phyloP scores from a whole-genome alignment of 805 yeast genomes.

The Komagataella populi region DNA sequence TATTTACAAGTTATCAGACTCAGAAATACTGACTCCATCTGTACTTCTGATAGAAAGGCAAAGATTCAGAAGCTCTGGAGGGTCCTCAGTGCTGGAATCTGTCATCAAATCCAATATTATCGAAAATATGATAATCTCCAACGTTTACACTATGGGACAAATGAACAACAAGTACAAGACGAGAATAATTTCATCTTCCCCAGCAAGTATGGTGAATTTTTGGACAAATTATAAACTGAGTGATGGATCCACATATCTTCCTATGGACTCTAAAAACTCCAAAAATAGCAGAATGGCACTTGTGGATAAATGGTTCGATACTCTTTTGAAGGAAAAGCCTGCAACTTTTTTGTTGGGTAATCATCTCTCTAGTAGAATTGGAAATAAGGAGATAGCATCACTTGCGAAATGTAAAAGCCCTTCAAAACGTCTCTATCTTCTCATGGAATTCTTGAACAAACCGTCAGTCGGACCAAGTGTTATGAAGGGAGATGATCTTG shows the following conservation, averaged over 20 bases:
- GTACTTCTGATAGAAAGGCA: slow-evolving; percentile 42
- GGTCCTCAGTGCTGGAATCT: slow-evolving; percentile 31
- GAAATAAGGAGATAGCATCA: background rate
- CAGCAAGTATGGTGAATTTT: slow-evolving; percentile 16
- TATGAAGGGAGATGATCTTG: slow-evolving; percentile 47
- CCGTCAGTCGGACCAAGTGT: slow-evolving; percentile 1
- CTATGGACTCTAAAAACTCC: slow-evolving; percentile 4
- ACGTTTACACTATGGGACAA: slow-evolving; percentile 7
- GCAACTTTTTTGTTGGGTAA: background rate
- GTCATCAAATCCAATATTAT: slow-evolving; percentile 38
- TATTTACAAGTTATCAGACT: slow-evolving; percentile 4
- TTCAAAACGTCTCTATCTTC: slow-evolving; percentile 14
- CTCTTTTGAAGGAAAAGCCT: slow-evolving; percentile 1
- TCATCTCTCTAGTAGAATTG: background rate
- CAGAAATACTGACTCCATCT: slow-evolving; percentile 15
- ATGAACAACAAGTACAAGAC: slow-evolving; percentile 3
- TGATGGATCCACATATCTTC: slow-evolving; percentile 1
- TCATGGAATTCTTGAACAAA: slow-evolving; percentile 11
- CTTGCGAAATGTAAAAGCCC: slow-evolving; percentile 2
- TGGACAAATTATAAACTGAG: slow-evolving; percentile 11
- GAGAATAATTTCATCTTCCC: slow-evolving; percentile 11
- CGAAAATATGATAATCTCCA: slow-evolving; percentile 30
- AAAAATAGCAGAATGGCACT: slow-evolving; percentile 12
- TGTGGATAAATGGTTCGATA: slow-evolving; percentile 14
- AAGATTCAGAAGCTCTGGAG: slow-evolving; percentile 34